Evolutionary conservation across 495 filamentous ascomycete genomes (phyloP).

Genomic region (Aspergillus biplanus): DNA sequence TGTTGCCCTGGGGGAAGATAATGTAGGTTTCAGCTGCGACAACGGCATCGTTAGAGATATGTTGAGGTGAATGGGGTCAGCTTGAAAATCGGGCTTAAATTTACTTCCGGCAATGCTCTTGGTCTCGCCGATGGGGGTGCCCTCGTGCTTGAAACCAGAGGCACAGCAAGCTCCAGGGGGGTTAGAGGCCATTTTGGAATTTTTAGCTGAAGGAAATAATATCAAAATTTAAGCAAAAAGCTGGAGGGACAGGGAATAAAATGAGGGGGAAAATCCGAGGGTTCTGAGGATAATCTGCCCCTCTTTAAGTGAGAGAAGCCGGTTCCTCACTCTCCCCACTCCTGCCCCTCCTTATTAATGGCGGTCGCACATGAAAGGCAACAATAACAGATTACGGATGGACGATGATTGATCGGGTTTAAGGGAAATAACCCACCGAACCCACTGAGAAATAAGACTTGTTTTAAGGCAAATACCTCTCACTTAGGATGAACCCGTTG

Average conservation of each 20-base stretch:
- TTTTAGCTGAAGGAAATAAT: too few species aligned
- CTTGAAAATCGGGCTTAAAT: constrained; percentile 15
- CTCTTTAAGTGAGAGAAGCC: constrained; percentile 3
- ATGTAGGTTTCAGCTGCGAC: constrained; percentile 46
- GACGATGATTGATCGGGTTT: neutral
- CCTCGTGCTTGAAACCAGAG: constrained; percentile 56
- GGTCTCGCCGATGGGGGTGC: constrained; percentile 43
- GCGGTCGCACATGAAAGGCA: neutral
- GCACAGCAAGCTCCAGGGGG: constrained; percentile 60
- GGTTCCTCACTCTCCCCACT: constrained; percentile 3
- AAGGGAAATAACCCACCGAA: neutral
- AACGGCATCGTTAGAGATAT: constrained; percentile 4
- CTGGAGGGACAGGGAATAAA: neutral
- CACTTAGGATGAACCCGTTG: too few species aligned
- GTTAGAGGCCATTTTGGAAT: constrained; percentile 58
- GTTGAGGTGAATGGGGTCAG: constrained; percentile 34
- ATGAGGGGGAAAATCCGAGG: neutral
- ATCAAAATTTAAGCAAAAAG: neutral
- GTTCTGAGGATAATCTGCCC: constrained; percentile 5
- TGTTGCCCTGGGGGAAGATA: constrained; percentile 45
- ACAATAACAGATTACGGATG: neutral
- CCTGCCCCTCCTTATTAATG: constrained; percentile 7
- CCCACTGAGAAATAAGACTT: neutral
- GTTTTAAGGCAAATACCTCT: neutral
- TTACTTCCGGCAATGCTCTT: constrained; percentile 47